A percentile compares a stretch with the other conserved stretches of the same genome.
Conservation (phyloP, 2,329 filamentous ascomycete genomes). For the Ophiostoma novo-ulmi region DNA sequence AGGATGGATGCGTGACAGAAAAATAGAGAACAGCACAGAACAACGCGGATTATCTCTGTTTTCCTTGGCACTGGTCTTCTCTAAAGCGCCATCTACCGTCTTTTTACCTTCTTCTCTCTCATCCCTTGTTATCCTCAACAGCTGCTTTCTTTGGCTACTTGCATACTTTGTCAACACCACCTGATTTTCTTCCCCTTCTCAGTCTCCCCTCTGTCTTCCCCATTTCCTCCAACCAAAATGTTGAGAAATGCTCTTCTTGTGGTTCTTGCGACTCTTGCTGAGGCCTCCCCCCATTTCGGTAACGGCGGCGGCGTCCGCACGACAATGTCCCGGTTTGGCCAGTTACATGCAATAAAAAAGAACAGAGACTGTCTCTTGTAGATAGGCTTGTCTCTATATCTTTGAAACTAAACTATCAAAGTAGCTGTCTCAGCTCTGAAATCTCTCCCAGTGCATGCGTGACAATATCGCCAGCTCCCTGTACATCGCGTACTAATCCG, state of each 20-base stretch:
- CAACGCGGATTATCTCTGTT: not conserved
- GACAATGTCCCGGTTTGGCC: not conserved
- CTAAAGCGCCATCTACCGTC: not conserved
- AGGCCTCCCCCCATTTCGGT: not conserved
- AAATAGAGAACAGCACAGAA: not conserved
- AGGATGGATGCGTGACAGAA: not conserved
- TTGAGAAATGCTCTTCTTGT: not conserved
- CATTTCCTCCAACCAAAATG: not conserved
- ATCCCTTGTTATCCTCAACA: not conserved
- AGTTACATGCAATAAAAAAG: not conserved
- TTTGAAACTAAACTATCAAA: not conserved
- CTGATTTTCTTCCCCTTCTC: not conserved
- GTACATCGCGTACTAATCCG: constrained; percentile 24
- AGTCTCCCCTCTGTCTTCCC: not conserved
- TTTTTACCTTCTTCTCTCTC: not conserved
- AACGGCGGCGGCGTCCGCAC: not conserved
- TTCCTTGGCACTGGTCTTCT: not conserved
- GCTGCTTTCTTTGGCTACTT: not conserved
- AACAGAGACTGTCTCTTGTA: not conserved
- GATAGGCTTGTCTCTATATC: not conserved
- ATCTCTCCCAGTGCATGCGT: constrained; percentile 16
- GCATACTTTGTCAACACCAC: not conserved
- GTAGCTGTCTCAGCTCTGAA: not conserved
- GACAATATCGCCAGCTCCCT: constrained; percentile 20
- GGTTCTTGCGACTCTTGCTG: not conserved